Percentiles rank a stretch among this genome's conserved stretches.
These are phyloP conservation scores for Macrolepiota dolichaula DNA, from an alignment of 768 basidiomycete species.

Conservation along the genomic window DNA sequence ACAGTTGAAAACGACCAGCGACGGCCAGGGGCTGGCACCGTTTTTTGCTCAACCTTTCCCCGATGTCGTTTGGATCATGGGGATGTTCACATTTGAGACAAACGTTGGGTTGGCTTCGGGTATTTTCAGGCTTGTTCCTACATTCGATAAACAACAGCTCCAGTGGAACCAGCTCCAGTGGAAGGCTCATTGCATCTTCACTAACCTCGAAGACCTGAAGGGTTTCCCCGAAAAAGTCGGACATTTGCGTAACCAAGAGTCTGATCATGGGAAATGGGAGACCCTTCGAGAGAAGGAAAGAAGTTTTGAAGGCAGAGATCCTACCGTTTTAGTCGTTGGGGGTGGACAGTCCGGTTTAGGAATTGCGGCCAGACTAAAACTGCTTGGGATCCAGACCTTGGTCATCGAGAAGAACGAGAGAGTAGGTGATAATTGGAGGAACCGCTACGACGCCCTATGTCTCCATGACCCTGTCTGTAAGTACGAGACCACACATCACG, in stretches of 20 bases:
- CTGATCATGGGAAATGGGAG: conserved; percentile 51
- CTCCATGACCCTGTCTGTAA: conserved; percentile 56
- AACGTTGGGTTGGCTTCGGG: conserved; percentile 39
- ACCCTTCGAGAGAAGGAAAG: conserved; percentile 33
- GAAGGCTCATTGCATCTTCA: conserved; percentile 51
- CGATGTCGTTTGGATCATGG: conserved; percentile 47
- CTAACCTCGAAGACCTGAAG: conserved; percentile 46
- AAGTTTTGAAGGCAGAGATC: conserved; percentile 43
- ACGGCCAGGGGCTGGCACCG: conserved; percentile 14
- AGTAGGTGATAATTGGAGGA: conserved; percentile 61
- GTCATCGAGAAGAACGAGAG: conserved; percentile 55
- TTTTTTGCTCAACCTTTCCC: conserved; percentile 30
- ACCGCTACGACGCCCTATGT: conserved; percentile 55
- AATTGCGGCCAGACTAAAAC: conserved; percentile 57
- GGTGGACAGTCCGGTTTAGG: conserved; percentile 63
- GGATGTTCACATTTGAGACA: conserved; percentile 45
- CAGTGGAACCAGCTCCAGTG: conserved; percentile 34
- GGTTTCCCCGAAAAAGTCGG: conserved; percentile 42
- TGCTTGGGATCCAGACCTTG: conserved; percentile 47
- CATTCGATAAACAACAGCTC: neutral
- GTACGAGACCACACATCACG: conserved; percentile 21
- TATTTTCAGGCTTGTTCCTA: conserved; percentile 43
- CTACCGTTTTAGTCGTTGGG: conserved; percentile 55
- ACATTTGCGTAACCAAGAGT: conserved; percentile 29
- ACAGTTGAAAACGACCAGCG: conserved; percentile 23